Percentiles rank a stretch among this genome's conserved stretches.
phyloP scores from a whole-genome alignment of 495 filamentous ascomycete species.

The Penicillium herquei region DNA sequence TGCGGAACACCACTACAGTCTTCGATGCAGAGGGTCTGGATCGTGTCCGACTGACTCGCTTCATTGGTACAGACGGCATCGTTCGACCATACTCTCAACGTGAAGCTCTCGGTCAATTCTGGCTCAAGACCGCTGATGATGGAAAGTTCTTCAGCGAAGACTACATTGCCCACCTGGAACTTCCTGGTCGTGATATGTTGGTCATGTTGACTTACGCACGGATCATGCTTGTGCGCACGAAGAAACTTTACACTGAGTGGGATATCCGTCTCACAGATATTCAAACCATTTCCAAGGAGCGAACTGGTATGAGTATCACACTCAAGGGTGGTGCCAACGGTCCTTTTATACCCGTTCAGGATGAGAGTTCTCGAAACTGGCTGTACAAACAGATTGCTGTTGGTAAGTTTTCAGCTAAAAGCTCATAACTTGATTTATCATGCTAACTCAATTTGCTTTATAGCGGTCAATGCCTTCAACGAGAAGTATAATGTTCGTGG shows the following conservation, averaged over 20 bases:
- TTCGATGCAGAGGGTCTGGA: slow-evolving; percentile 94
- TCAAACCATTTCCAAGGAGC: slow-evolving; percentile 94
- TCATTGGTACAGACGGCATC: slow-evolving; percentile 87
- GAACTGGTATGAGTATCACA: slow-evolving; percentile 86
- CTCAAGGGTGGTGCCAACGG: slow-evolving; percentile 89
- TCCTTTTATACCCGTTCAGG: slow-evolving; percentile 88
- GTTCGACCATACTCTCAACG: slow-evolving; percentile 94
- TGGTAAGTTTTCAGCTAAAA: slow-evolving; percentile 29
- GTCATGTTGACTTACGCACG: slow-evolving; percentile 92
- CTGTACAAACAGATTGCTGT: slow-evolving; percentile 72
- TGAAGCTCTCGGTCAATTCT: slow-evolving; percentile 95
- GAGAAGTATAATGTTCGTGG: slow-evolving; percentile 66
- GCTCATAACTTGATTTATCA: neutral
- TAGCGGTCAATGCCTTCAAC: slow-evolving; percentile 69
- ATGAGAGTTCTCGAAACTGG: slow-evolving; percentile 86
- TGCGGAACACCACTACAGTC: slow-evolving; percentile 97
- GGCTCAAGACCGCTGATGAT: slow-evolving; percentile 96
- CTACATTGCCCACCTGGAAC: slow-evolving; percentile 94
- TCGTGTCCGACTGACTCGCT: slow-evolving; percentile 85
- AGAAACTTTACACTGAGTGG: slow-evolving; percentile 86
- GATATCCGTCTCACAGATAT: slow-evolving; percentile 93
- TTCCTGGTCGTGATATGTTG: slow-evolving; percentile 85
- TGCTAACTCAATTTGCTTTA: slow-evolving; percentile 16
- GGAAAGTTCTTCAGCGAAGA: slow-evolving; percentile 96
- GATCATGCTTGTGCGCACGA: slow-evolving; percentile 85